Conservation (phyloP, 2,329 filamentous ascomycete species). For the Amauroascus niger region DNA sequence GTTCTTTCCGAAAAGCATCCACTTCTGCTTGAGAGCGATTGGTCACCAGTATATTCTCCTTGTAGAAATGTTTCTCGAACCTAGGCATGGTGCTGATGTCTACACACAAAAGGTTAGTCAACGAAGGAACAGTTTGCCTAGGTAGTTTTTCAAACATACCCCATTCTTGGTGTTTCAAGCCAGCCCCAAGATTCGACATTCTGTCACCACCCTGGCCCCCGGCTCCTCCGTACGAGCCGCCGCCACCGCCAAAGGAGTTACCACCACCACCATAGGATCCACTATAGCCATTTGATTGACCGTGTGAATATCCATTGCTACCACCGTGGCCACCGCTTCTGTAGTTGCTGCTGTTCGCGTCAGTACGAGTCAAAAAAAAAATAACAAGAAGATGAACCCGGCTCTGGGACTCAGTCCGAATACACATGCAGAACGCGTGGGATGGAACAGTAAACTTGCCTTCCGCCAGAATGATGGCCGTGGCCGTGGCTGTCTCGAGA, state of each 20-base stretch:
- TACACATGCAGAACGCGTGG: not conserved
- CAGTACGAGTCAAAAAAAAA: slow-evolving; percentile 11
- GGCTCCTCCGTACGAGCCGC: slow-evolving; percentile 17
- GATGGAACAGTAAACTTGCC: not conserved
- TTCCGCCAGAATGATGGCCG: slow-evolving; percentile 23
- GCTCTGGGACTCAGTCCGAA: not conserved
- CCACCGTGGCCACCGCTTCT: slow-evolving; percentile 20
- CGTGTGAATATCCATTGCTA: slow-evolving; percentile 34
- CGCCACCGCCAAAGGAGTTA: slow-evolving; percentile 40
- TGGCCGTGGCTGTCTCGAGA: slow-evolving; percentile 44
- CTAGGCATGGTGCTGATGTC: slow-evolving; percentile 74
- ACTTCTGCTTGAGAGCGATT: slow-evolving; percentile 68
- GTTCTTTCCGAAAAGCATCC: slow-evolving; percentile 74
- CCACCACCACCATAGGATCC: slow-evolving; percentile 17
- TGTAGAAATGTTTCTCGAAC: slow-evolving; percentile 99
- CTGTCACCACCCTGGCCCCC: slow-evolving; percentile 67
- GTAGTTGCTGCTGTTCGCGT: slow-evolving; percentile 17
- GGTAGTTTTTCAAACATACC: slow-evolving; percentile 48
- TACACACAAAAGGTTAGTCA: slow-evolving; percentile 33
- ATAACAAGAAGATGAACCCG: not conserved
- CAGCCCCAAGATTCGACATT: slow-evolving; percentile 83
- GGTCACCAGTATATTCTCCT: slow-evolving; percentile 75
- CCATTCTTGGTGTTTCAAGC: slow-evolving; percentile 81
- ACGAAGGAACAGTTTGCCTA: slow-evolving; percentile 9
- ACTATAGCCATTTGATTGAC: slow-evolving; percentile 43